phyloP scores from a whole-genome alignment of 148 eudicot species.

The Fagopyrum homotropicum region DNA sequence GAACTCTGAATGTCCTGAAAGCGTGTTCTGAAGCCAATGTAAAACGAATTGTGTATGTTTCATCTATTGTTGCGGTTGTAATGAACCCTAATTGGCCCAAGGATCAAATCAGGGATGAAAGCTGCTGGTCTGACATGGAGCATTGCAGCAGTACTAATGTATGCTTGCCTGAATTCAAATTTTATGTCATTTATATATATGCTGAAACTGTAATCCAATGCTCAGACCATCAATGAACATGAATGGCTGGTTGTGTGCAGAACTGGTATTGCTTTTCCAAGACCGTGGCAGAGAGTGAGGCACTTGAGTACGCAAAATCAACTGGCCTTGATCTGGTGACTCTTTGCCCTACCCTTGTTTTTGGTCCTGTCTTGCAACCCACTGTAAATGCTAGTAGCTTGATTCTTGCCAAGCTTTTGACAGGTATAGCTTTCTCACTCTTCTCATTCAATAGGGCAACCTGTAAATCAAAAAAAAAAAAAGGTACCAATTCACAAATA shows the following conservation, averaged over 20 bases:
- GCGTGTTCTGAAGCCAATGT: slow-evolving; percentile 44
- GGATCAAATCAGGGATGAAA: slow-evolving; percentile 41
- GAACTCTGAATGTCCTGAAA: slow-evolving; percentile 36
- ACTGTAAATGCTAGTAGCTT: slow-evolving; percentile 62
- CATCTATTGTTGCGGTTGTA: slow-evolving; percentile 34
- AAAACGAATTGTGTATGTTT: slow-evolving; percentile 39
- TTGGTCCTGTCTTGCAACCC: slow-evolving; percentile 71
- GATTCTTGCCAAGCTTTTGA: slow-evolving; percentile 61
- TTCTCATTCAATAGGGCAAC: background rate
- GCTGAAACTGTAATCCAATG: background rate
- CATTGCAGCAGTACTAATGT: slow-evolving; percentile 31
- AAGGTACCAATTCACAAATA: no score
- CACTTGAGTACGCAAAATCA: slow-evolving; percentile 52
- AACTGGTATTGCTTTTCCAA: slow-evolving; percentile 81
- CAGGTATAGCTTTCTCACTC: slow-evolving; percentile 31
- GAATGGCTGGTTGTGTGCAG: slow-evolving; percentile 27
- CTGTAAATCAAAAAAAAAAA: no score
- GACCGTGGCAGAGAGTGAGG: slow-evolving; percentile 69
- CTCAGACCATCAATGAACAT: background rate
- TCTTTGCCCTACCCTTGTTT: slow-evolving; percentile 50
- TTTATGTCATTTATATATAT: no score
- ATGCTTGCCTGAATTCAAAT: slow-evolving; percentile 2
- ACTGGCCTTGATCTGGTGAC: slow-evolving; percentile 61
- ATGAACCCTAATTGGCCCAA: slow-evolving; percentile 46
- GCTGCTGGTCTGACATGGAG: slow-evolving; percentile 48